Evolutionary conservation across 805 yeast genomes (phyloP), one percentile per base, ranked within the genome.

Genomic region (Candida fluviatilis): DNA sequence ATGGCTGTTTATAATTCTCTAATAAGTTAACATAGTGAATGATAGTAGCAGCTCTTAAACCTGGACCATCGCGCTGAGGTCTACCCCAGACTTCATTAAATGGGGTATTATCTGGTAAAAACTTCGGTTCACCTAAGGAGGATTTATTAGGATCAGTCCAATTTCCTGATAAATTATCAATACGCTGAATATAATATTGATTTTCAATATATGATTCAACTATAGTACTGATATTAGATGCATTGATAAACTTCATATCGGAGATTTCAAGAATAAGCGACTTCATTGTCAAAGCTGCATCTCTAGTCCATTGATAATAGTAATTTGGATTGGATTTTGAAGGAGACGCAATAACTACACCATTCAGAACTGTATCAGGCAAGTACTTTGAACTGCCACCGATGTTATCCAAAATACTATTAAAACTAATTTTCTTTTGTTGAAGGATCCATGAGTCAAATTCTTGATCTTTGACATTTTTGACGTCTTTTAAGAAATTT

Each of bases 11-110:
- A 39, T 57, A 57, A 18, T 58, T 52, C 4, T 58, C 48, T 41
- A 80, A 57, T 2, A 72, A 48, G 16, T 64, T 60, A 42, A 85
- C 48, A 54, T 77, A 85, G 43, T 73, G 73, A 27, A 76, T 58
- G 16, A 82, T 69, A 1, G 95, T 73, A 39, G 82, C 71, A 8
- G 80, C 72, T 50, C 97, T 72, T 40, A 91, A 68, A 1, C 95
- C 90, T 1, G 98, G 96, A 0, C 98, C 98, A 58, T 91, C 98
- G 42, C 88, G 75, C 61, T 91, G 98, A 1, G 98, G 98, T 49
- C 98, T 71, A 2, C 98, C 98, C 98, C 98, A 91, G 25, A 66
- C 57, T 2, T 65, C 80, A 4, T 58, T 57, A 51, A 84, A 91
- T 1, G 84, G 68, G 0, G 76, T 50, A 17, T 83, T 81, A 54